Evolutionary conservation across 2,329 filamentous ascomycete species (phyloP).

Genomic region (Penicillium sp.): DNA sequence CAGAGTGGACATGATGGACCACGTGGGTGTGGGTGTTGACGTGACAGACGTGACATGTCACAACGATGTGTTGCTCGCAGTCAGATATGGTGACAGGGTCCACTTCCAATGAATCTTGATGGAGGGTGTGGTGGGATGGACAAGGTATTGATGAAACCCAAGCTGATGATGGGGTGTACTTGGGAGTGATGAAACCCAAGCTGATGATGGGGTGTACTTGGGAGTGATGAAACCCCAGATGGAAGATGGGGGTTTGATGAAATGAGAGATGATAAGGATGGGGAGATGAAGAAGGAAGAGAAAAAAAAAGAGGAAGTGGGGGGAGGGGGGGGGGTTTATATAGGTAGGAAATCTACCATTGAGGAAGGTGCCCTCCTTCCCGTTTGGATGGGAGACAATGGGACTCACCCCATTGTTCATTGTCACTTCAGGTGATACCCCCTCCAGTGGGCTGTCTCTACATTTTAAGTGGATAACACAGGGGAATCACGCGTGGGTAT

Average conservation of each 20-base stretch:
- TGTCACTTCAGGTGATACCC: background rate
- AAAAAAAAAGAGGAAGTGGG: background rate
- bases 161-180: background rate
- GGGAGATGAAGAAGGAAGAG: background rate
- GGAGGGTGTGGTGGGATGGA: background rate
- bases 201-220: background rate
- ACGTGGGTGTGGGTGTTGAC: background rate
- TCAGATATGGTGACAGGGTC: background rate
- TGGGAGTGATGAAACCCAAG: background rate
- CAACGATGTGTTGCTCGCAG: background rate
- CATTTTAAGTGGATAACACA: background rate
- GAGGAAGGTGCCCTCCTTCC: background rate
- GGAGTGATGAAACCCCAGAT: background rate
- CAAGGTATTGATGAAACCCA: background rate
- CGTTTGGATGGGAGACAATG: background rate
- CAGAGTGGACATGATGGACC: background rate
- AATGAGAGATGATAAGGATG: background rate
- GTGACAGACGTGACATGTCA: background rate
- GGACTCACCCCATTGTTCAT: background rate
- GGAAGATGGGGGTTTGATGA: background rate
- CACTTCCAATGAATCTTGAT: background rate
- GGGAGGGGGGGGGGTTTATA: background rate
- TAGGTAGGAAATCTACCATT: background rate
- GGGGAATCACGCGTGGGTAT: fast-evolving
- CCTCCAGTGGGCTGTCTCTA: too few species aligned